These are phyloP conservation scores for Pleurotus citrinopileatus DNA, from an alignment of 768 basidiomycete species.

Conservation along the genomic window DNA sequence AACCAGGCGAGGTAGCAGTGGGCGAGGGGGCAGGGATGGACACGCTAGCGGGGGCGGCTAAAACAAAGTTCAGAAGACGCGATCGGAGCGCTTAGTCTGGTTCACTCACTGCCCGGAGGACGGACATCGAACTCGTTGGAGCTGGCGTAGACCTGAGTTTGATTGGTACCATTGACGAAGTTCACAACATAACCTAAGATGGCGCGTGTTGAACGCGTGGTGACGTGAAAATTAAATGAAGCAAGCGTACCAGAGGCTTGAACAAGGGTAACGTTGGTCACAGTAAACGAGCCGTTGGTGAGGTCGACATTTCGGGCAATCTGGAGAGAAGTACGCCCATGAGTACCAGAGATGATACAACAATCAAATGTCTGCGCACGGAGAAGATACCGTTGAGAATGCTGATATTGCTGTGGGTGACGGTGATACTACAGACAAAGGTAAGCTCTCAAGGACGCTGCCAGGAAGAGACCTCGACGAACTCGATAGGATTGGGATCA, in stretches of 20 bases:
- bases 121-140: constrained; percentile 5
- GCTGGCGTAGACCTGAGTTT: background rate
- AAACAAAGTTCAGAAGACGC: background rate
- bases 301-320: constrained; percentile 4
- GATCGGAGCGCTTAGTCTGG: background rate
- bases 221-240: background rate
- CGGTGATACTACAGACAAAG: background rate
- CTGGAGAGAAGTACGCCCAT: background rate
- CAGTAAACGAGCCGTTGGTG: constrained; percentile 6
- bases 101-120: constrained; percentile 3
- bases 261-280: constrained; percentile 5
- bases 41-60: constrained; percentile 4
- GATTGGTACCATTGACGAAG: constrained; percentile 2
- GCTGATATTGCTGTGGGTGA: constrained; percentile 2
- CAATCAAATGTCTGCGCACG: background rate
- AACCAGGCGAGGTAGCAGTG: background rate
- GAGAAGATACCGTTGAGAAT: constrained; percentile 6
- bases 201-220: background rate
- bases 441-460: background rate
- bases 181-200: constrained; percentile 6
- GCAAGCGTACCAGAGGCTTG: background rate
- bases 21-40: constrained; percentile 5
- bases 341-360: background rate
- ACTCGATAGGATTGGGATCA: constrained; percentile 6
- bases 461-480: background rate